Conservation (phyloP, 768 basidiomycete genomes). For the Russula ochroleuca region DNA sequence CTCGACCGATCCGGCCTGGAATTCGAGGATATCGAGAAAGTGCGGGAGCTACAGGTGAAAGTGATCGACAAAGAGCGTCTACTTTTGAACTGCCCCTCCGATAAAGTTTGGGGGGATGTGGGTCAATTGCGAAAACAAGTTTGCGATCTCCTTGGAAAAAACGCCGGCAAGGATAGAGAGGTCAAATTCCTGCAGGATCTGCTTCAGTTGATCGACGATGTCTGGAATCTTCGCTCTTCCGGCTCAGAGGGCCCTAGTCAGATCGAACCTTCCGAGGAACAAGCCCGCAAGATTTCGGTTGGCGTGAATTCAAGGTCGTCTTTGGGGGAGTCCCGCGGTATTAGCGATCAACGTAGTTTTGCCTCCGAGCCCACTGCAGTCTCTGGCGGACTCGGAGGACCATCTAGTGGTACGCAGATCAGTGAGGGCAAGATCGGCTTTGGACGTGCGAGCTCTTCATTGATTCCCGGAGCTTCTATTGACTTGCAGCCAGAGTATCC, state of each 20-base stretch:
- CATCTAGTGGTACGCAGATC: too few species aligned
- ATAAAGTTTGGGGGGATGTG: constrained; percentile 1
- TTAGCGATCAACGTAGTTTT: neutral
- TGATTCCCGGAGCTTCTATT: too few species aligned
- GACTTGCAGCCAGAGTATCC: too few species aligned
- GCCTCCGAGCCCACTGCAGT: too few species aligned
- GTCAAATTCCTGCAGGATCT: neutral
- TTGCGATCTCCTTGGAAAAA: neutral
- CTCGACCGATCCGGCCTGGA: neutral
- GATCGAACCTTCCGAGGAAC: neutral
- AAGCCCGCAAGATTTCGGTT: neutral
- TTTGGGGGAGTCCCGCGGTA: neutral
- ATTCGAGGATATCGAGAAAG: neutral
- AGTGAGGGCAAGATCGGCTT: too few species aligned
- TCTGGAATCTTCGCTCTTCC: neutral
- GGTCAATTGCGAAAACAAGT: neutral
- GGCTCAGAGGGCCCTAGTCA: too few species aligned
- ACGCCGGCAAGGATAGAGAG: neutral
- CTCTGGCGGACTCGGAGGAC: too few species aligned
- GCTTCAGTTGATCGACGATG: neutral
- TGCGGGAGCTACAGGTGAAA: constrained; percentile 1
- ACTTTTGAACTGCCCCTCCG: neutral
- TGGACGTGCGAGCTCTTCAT: too few species aligned
- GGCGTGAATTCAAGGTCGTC: too few species aligned
- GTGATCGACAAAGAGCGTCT: neutral